Evolutionary conservation across 257 asterid species (phyloP).

Genomic region (Primulina eburnea): DNA sequence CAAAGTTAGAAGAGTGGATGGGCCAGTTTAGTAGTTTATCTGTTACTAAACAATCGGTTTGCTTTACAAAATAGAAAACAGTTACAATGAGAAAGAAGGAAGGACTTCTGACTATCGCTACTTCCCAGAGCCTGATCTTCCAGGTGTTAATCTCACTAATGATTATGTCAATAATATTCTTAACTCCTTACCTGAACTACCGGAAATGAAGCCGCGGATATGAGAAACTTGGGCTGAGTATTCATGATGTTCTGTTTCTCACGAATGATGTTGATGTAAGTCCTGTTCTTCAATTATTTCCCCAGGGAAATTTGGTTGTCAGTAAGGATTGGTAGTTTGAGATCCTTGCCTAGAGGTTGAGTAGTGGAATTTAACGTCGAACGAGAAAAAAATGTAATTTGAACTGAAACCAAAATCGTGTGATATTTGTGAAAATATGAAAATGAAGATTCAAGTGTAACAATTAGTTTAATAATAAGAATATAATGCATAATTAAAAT

Average conservation of each 20-base stretch:
- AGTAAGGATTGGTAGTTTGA: not conserved
- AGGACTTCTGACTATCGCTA: slow-evolving; percentile 98
- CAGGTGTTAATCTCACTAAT: slow-evolving; percentile 67
- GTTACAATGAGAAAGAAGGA: slow-evolving; percentile 96
- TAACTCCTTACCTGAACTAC: slow-evolving; percentile 84
- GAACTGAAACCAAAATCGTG: not conserved
- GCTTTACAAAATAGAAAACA: slow-evolving; percentile 62
- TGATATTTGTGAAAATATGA: not conserved
- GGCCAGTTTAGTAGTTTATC: not conserved
- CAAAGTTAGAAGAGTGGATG: not conserved
- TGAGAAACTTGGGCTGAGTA: slow-evolving; percentile 77
- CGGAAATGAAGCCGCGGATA: slow-evolving; percentile 86
- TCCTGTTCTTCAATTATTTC: slow-evolving; percentile 13
- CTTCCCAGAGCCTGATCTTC: slow-evolving; percentile 99
- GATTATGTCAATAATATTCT: slow-evolving; percentile 56
- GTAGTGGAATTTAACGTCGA: not conserved
- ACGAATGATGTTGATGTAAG: slow-evolving; percentile 72
- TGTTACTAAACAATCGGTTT: slow-evolving; percentile 25
- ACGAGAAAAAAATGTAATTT: not conserved
- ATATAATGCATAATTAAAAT: not conserved
- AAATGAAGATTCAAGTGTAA: not conserved
- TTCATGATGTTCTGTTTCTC: slow-evolving; percentile 97
- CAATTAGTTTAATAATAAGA: not conserved
- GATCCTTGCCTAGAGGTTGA: not conserved
- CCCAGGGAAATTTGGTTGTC: not conserved